Conservation (phyloP, 2,329 filamentous ascomycete species). For the Aulographum hederae region DNA sequence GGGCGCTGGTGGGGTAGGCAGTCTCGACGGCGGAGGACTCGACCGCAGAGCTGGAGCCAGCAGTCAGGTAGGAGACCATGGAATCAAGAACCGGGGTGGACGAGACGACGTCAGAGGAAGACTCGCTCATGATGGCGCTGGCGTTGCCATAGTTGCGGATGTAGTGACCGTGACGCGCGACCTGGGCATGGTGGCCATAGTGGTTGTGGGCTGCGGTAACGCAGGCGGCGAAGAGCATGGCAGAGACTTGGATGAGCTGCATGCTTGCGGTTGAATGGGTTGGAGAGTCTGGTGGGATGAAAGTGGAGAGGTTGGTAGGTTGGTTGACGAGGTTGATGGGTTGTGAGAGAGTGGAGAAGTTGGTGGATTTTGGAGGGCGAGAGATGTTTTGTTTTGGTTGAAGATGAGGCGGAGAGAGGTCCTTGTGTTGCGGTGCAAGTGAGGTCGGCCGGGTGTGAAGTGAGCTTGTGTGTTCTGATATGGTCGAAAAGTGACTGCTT, state of each 20-base stretch:
- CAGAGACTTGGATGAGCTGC: too few relatives aligned
- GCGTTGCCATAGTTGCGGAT: neutral
- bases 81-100: neutral
- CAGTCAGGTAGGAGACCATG: neutral
- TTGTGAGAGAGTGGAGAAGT: too few relatives aligned
- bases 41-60: neutral
- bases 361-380: neutral
- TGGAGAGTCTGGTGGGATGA: neutral
- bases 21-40: neutral
- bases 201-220: neutral
- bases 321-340: neutral
- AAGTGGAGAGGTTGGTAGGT: neutral
- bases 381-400: neutral
- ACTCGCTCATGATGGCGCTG: neutral
- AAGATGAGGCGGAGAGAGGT: neutral
- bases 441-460: too few relatives aligned
- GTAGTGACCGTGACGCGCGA: neutral
- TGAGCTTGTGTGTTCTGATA: too few relatives aligned
- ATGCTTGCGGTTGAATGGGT: neutral
- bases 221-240: neutral
- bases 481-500: too few relatives aligned
- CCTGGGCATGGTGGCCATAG: neutral
- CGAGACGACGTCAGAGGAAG: neutral
- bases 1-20: neutral
- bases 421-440: neutral